Conservation (phyloP, 139 green algal species). For the Nannochloris sp. region DNA sequence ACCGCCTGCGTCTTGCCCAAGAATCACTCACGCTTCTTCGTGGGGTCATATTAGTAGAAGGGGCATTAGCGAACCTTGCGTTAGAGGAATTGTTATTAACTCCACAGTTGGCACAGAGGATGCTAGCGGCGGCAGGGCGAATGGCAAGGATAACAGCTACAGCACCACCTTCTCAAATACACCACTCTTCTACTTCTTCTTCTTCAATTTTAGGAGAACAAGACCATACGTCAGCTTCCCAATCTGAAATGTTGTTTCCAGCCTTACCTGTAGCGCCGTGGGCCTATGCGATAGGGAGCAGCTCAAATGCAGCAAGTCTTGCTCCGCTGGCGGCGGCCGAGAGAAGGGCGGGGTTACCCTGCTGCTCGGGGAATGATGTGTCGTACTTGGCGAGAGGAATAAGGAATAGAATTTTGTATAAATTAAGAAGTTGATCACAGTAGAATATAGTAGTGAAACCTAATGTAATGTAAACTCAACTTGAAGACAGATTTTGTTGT, state of each 20-base stretch:
- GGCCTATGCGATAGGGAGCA: conserved; percentile 19
- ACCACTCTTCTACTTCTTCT: too few species aligned
- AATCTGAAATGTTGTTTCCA: not conserved
- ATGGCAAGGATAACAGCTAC: conserved; percentile 2
- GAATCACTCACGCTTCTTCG: conserved; percentile 27
- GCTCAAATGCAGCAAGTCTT: not conserved
- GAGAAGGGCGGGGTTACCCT: not conserved
- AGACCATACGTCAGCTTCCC: not conserved
- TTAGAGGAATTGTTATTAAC: conserved; percentile 12
- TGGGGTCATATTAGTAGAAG: conserved; percentile 8
- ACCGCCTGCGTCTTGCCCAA: conserved; percentile 23
- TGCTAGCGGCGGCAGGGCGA: conserved; percentile 8
- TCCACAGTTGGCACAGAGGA: not conserved
- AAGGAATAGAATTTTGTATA: not conserved
- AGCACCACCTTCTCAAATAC: not conserved
- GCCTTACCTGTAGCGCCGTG: conserved; percentile 16
- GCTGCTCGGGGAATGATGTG: conserved; percentile 14
- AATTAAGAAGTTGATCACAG: not conserved
- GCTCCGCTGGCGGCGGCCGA: not conserved
- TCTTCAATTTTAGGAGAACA: not conserved
- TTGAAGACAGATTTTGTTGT: too few species aligned
- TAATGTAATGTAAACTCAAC: too few species aligned
- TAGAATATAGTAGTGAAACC: too few species aligned
- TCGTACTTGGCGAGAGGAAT: not conserved
- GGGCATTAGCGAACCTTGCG: not conserved